Base-by-base conservation (phyloP, 306 rosid genomes). In the Abrus precatorius region DNA sequence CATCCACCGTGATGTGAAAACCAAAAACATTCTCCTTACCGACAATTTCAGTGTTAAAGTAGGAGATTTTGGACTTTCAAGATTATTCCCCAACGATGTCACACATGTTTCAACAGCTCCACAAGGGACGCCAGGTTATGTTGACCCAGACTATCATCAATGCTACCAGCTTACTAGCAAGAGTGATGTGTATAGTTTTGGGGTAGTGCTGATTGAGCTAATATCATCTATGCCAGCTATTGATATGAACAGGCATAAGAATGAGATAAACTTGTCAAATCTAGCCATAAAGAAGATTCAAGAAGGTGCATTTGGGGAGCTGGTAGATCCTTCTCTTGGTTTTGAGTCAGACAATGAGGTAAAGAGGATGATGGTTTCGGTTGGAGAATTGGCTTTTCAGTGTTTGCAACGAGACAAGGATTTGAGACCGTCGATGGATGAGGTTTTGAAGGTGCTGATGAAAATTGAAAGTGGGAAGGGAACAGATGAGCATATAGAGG, bases 161-260 rank as follows among this genome's bases (percentile, higher is more conserved):
- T 89, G 93, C 44, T 89, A 86, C 76, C 90, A 92, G 73, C 91
- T 92, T 56, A 88, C 92, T 0, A 80, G 78, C 33, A 92, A 92
- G 88, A 92, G 97, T 45, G 95, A 92, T 71, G 97, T 91, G 4
- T 88, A 89, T 69, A 89, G 91, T 66, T 92, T 92, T 5, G 92
- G 97, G 2, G 95, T 91, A 61, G 92, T 88, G 34, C 87, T 92
- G 1, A 72, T 86, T 0, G 94, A 92, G 84, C 87, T 92, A 2
- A 59, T 90, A 50, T 89, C 95, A 9, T 92, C 97, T 5, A 67
- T 70, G 85, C 87, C 88, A 3, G 95, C 97, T 0, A 89, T 92
- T 78, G 91, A 89, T 53, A 84, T 88, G 38, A 72, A 57, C 1
- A 82, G 97, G 76, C 82, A 60, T 11, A 74, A 63, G 52, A 85